A percentile compares a stretch with the other conserved stretches of the same genome.
Conservation (phyloP, 2,329 filamentous ascomycete species). For the Cercospora sesami region DNA sequence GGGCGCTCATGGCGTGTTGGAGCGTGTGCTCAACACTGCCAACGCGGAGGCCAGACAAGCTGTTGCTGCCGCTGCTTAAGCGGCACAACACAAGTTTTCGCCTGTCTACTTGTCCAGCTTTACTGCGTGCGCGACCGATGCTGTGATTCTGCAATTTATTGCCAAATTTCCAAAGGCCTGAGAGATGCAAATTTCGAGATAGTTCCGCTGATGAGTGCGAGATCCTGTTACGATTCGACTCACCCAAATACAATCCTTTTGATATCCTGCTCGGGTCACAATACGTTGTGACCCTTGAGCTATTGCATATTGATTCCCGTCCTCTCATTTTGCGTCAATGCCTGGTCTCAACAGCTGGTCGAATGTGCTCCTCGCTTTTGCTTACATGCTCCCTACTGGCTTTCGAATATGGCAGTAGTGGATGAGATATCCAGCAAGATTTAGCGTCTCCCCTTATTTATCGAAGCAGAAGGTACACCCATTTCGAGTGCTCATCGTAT, state of each 20-base stretch:
- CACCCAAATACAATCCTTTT: constrained; percentile 18
- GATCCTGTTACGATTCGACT: constrained; percentile 4
- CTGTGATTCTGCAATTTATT: not conserved
- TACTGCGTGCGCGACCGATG: not conserved
- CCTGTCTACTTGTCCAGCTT: not conserved
- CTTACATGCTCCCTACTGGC: no score
- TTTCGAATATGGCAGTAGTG: no score
- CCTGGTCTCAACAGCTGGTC: no score
- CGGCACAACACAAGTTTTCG: not conserved
- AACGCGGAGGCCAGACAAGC: constrained; percentile 45
- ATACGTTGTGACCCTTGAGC: constrained; percentile 14
- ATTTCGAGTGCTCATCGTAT: no score
- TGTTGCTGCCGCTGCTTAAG: constrained; percentile 44
- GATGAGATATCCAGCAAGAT: no score
- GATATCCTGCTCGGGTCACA: constrained; percentile 14
- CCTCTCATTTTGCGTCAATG: not conserved
- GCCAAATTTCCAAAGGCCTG: not conserved
- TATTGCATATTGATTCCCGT: not conserved
- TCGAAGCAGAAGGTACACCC: no score
- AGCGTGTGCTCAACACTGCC: constrained; percentile 51
- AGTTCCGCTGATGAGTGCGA: not conserved
- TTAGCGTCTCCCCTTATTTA: no score
- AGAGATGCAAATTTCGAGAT: not conserved
- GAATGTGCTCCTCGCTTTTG: no score
- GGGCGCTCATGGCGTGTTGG: constrained; percentile 49